A percentile compares a stretch with the other conserved stretches of the same genome.
These are phyloP conservation scores for Pestalotiopsis sp. DNA, from an alignment of 2,329 filamentous ascomycete genomes.

Conservation along the genomic window DNA sequence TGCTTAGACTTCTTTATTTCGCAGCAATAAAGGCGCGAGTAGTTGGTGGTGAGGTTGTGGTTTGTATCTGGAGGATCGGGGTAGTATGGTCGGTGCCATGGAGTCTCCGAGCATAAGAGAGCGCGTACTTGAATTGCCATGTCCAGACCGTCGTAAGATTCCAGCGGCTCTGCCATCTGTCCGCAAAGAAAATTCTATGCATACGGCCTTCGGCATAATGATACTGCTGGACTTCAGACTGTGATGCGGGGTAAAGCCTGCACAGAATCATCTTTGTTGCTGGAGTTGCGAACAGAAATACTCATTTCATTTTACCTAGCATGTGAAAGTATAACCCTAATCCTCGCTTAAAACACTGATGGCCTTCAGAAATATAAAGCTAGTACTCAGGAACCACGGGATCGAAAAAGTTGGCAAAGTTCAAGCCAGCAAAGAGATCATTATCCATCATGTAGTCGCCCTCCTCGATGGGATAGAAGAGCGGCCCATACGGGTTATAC, in stretches of 20 bases:
- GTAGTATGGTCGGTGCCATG: no score
- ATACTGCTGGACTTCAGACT: neutral
- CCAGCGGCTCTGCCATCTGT: neutral
- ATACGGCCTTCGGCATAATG: neutral
- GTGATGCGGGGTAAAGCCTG: neutral
- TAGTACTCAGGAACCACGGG: slow-evolving; percentile 1
- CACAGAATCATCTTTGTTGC: neutral
- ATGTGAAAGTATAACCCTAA: no score
- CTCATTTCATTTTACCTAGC: neutral
- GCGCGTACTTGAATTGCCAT: no score
- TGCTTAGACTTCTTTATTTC: no score
- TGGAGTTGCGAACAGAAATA: neutral
- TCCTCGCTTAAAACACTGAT: neutral
- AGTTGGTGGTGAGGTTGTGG: no score
- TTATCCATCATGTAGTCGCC: neutral
- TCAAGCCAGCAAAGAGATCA: neutral
- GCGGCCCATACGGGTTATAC: neutral
- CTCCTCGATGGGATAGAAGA: slow-evolving; percentile 1
- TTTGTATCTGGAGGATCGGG: no score
- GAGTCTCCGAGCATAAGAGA: no score
- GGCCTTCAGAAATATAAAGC: neutral
- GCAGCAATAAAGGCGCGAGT: no score
- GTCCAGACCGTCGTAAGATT: neutral
- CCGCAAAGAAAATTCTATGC: neutral
- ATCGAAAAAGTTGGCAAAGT: slow-evolving; percentile 8